These are phyloP conservation scores for Seiridium unicorne DNA, from an alignment of 2,329 filamentous ascomycete genomes.

Conservation along the genomic window DNA sequence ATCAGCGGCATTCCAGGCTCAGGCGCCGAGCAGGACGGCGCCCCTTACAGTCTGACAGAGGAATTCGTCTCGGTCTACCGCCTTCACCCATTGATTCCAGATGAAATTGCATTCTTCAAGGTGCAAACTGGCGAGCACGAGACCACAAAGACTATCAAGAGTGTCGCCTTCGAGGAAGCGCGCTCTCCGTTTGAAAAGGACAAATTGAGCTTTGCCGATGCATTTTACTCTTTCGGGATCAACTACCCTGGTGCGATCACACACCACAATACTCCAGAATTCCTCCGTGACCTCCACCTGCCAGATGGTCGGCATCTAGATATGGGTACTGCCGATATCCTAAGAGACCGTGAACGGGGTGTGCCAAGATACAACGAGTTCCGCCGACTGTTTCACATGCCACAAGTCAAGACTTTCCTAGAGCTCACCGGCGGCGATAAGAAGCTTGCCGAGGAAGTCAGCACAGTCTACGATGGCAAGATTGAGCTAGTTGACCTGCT, in stretches of 20 bases:
- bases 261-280: constrained; percentile 32
- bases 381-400: constrained; percentile 39
- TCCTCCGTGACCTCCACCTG: constrained; percentile 37
- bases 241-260: constrained; percentile 46
- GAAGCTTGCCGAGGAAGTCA: constrained; percentile 32
- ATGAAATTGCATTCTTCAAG: constrained; percentile 25
- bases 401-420: constrained; percentile 33
- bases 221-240: constrained; percentile 44
- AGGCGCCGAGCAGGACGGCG: constrained; percentile 30
- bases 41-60: constrained; percentile 39
- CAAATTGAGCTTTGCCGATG: constrained; percentile 30
- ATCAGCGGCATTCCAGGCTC: constrained; percentile 27
- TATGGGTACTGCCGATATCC: constrained; percentile 43
- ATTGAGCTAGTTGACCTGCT: constrained; percentile 40
- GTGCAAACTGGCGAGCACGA: constrained; percentile 18
- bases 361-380: constrained; percentile 44
- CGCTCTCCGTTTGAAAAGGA: constrained; percentile 27
- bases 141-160: constrained; percentile 25
- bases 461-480: constrained; percentile 36
- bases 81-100: constrained; percentile 36
- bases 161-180: constrained; percentile 32
- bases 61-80: constrained; percentile 44
- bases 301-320: constrained; percentile 40
- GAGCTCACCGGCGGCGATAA: constrained; percentile 36
- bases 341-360: constrained; percentile 44